Conservation (phyloP, 176 grass and related monocot genomes). For the Leersia perrieri region DNA sequence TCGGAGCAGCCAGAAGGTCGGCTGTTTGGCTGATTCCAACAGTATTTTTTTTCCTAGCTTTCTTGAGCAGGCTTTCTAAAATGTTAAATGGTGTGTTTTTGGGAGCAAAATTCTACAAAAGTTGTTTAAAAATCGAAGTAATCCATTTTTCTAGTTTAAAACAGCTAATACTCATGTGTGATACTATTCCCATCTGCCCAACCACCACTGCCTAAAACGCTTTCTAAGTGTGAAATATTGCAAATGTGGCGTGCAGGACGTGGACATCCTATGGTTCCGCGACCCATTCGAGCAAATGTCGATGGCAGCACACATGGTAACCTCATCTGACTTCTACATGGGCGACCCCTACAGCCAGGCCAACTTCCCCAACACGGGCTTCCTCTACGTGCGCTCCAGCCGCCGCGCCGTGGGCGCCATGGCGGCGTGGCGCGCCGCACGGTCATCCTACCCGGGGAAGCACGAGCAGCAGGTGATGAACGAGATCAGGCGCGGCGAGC, state of each 20-base stretch:
- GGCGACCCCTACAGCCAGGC: conserved; percentile 47
- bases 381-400: conserved; percentile 65
- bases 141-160: no score
- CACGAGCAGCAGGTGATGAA: conserved; percentile 79
- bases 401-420: conserved; percentile 45
- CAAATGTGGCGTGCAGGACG: conserved; percentile 40
- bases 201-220: no score
- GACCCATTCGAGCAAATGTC: conserved; percentile 68
- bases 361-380: conserved; percentile 77
- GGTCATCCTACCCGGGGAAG: conserved; percentile 42
- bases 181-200: no score
- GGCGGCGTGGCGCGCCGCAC: conserved; percentile 52
- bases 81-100: no score
- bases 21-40: no score
- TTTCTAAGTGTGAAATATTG: background rate
- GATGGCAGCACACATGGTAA: conserved; percentile 54
- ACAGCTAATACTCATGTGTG: no score
- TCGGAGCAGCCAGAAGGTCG: no score
- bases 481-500: conserved; percentile 56
- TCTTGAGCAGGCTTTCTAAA: no score
- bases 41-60: no score
- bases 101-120: no score
- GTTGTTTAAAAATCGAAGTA: no score
- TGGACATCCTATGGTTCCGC: conserved; percentile 84
- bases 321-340: conserved; percentile 70